Evolutionary conservation across 345 rosid species (phyloP).

Genomic region (Excoecaria agallocha): DNA sequence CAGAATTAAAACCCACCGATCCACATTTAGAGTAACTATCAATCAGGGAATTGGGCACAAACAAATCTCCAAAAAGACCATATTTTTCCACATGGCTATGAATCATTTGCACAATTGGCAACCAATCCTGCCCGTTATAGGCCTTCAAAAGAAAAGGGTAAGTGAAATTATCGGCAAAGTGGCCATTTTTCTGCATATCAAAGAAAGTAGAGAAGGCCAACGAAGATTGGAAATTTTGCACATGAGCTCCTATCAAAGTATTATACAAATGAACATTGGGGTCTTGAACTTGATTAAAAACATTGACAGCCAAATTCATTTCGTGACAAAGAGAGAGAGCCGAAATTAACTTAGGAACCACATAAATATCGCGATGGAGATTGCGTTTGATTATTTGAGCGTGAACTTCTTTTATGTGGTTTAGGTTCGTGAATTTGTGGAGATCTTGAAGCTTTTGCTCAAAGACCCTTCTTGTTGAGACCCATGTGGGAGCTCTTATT

Average conservation of each 20-base stretch:
- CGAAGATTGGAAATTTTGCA: constrained; percentile 42
- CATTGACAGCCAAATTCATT: constrained; percentile 48
- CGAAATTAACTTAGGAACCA: constrained; percentile 67
- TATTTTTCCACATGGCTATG: constrained; percentile 65
- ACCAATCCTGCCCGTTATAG: constrained; percentile 48
- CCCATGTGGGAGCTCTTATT: constrained; percentile 64
- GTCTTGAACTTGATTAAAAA: constrained; percentile 54
- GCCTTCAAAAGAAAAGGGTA: constrained; percentile 81
- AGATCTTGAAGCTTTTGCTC: constrained; percentile 68
- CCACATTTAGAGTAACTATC: constrained; percentile 81
- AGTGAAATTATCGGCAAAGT: constrained; percentile 68
- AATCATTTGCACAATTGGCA: constrained; percentile 61
- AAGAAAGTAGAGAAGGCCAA: constrained; percentile 57
- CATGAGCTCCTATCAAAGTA: constrained; percentile 65
- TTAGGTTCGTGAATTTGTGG: constrained; percentile 60
- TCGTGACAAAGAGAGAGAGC: constrained; percentile 69
- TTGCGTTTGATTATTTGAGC: constrained; percentile 63
- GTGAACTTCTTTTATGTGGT: constrained; percentile 62
- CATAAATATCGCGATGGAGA: constrained; percentile 52
- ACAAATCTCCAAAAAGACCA: constrained; percentile 66
- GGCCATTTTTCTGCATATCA: constrained; percentile 58
- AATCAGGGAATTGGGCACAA: constrained; percentile 79
- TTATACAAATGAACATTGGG: constrained; percentile 64
- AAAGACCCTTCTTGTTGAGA: constrained; percentile 60
- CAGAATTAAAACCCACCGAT: constrained; percentile 49